These are phyloP conservation scores for Cephalotrichum gorgonifer DNA, from an alignment of 2,329 filamentous ascomycete genomes.

Conservation along the genomic window DNA sequence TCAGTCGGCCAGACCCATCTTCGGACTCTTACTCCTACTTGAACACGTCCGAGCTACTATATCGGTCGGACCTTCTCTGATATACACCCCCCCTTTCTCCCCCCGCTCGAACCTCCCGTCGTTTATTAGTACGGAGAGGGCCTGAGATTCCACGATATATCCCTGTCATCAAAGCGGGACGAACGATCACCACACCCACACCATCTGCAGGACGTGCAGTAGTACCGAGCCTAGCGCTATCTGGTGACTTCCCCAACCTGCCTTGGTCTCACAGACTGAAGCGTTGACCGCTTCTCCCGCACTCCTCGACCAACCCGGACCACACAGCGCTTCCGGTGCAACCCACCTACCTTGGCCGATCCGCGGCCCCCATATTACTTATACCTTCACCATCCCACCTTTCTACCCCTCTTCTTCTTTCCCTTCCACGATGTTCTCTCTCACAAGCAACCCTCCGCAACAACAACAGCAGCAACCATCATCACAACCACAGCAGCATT, in stretches of 20 bases:
- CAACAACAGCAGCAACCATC: constrained; percentile 12
- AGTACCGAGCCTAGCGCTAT: not conserved
- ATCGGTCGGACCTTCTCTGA: too few relatives aligned
- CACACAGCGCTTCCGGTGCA: not conserved
- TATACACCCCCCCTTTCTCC: too few relatives aligned
- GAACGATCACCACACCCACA: not conserved
- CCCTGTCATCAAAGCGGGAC: not conserved
- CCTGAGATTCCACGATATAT: not conserved
- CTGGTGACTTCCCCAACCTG: too few relatives aligned
- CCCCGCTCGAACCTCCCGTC: too few relatives aligned
- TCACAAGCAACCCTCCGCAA: constrained; percentile 11
- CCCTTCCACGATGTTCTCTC: constrained; percentile 17
- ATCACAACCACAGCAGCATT: constrained; percentile 10
- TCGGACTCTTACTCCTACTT: too few relatives aligned
- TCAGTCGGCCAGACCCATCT: too few relatives aligned
- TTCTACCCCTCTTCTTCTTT: not conserved
- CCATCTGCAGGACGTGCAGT: not conserved
- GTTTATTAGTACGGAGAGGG: too few relatives aligned
- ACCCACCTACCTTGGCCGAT: not conserved
- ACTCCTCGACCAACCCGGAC: too few relatives aligned
- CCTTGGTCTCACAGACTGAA: too few relatives aligned
- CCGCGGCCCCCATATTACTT: not conserved
- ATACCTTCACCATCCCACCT: constrained; percentile 1
- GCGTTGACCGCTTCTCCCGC: too few relatives aligned
- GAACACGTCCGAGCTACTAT: too few relatives aligned